Conservation (phyloP, 2,329 filamentous ascomycete genomes). For the Fusarium brachygibbosum region DNA sequence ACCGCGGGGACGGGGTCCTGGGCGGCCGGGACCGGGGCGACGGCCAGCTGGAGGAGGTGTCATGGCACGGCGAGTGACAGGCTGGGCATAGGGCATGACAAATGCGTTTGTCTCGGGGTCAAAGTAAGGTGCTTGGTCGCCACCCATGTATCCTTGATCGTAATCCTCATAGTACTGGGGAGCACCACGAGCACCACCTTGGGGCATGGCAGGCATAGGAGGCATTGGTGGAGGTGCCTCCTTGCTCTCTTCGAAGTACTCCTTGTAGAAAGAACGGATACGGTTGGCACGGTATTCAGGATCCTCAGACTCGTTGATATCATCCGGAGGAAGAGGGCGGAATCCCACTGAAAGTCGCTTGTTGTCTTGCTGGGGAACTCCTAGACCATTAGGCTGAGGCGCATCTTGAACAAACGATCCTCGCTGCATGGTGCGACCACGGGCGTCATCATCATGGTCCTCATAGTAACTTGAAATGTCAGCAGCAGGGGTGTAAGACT, state of each 20-base stretch:
- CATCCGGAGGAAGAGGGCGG: constrained; percentile 88
- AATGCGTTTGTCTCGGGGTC: constrained; percentile 78
- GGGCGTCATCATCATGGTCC: constrained; percentile 50
- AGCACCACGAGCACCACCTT: constrained; percentile 37
- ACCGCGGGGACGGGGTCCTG: constrained; percentile 55
- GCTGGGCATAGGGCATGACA: constrained; percentile 86
- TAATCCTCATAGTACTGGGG: constrained; percentile 80
- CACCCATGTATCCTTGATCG: constrained; percentile 76
- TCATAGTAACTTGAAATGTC: constrained; percentile 54
- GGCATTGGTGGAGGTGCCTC: constrained; percentile 59
- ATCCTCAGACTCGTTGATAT: constrained; percentile 84
- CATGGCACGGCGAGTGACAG: constrained; percentile 91
- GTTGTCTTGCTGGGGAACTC: constrained; percentile 67
- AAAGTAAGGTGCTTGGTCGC: constrained; percentile 70
- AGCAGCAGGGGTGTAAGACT: constrained; percentile 43
- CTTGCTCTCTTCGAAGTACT: constrained; percentile 94
- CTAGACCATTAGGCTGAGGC: constrained; percentile 57
- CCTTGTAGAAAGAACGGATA: constrained; percentile 98
- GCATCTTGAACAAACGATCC: constrained; percentile 46
- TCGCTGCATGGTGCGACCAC: constrained; percentile 56
- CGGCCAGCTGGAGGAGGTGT: constrained; percentile 82
- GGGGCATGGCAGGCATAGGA: constrained; percentile 51
- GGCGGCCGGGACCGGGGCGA: constrained; percentile 55
- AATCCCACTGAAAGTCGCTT: constrained; percentile 77
- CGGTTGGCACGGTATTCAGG: constrained; percentile 95